Evolutionary conservation across 169 alveolate genomes (phyloP), one percentile per base, ranked within the genome.

Genomic region (Blepharisma undulans): DNA sequence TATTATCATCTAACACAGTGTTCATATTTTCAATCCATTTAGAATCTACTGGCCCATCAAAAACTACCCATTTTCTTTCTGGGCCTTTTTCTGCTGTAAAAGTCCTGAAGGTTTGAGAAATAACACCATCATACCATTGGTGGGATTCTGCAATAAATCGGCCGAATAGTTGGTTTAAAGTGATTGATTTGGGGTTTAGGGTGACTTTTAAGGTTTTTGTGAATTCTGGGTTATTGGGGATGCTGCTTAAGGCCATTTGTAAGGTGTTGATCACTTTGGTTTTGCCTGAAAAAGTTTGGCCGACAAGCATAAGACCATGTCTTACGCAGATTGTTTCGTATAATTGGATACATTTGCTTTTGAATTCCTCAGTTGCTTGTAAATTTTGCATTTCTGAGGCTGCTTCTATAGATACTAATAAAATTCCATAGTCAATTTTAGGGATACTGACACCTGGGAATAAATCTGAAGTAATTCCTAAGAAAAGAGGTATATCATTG

Each of bases 31-130:
- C 99, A 88, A 98, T 97, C 99, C 99, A 98, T 91, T 97, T 97
- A 33, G 99, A 98, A 94, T 98, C 99, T 21, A 98, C 99, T 3
- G 99, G 99, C 21, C 99, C 99, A 93, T 98, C 99, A 86, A 98
- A 97, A 34, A 97, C 96, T 79, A 98, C 96, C 99, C 99, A 98
- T 93, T 98, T 98, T 78, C 98, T 92, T 82, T 94, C 97, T 60
- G 95, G 94, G 84, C 95, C 92, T 59, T 96, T 95, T 12, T 87
- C 92, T 30, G 92, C 92, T 92, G 97, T 93, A 87, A 92, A 98
- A 87, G 93, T 94, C 66, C 98, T 96, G 79, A 97, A 96, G 25
- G 97, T 93, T 30, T 94, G 91, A 34, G 98, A 97, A n/a, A 97
- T 91, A 59, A 97, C 97, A 29, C 99, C 99, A 86, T 97, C 98